These are phyloP conservation scores for Stachybotrys echinatus DNA, from an alignment of 2,329 filamentous ascomycete genomes.

Conservation along the genomic window DNA sequence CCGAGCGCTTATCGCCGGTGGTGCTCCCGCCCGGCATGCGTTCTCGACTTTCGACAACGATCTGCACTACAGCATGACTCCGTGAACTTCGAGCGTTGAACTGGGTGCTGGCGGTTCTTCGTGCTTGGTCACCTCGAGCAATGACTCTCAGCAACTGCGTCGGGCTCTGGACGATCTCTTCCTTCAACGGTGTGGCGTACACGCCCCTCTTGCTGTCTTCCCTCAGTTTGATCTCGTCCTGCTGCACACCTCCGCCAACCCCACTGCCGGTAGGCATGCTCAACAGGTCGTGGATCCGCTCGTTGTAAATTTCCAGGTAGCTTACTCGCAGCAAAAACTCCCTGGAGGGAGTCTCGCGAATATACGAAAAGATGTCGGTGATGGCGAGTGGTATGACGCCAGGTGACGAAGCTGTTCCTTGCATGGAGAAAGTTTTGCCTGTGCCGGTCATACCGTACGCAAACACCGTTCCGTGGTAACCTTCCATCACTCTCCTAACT, in stretches of 20 bases:
- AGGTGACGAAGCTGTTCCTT: conserved; percentile 90
- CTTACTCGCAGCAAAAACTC: conserved; percentile 95
- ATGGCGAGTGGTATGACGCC: conserved; percentile 97
- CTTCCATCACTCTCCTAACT: conserved; percentile 96
- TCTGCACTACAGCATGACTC: conserved; percentile 97
- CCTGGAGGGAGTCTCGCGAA: conserved; percentile 88
- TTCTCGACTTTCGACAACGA: conserved; percentile 94
- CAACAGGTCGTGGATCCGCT: conserved; percentile 90
- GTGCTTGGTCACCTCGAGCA: conserved; percentile 84
- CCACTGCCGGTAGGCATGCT: conserved; percentile 62
- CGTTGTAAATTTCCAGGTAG: conserved; percentile 98
- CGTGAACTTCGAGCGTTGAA: conserved; percentile 96
- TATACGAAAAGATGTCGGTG: conserved; percentile 98
- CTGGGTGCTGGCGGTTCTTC: conserved; percentile 88
- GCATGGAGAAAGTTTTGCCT: conserved; percentile 99
- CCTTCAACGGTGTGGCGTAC: conserved; percentile 91
- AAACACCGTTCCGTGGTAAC: conserved; percentile 96
- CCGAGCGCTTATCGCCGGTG: conserved; percentile 53
- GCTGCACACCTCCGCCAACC: conserved; percentile 46
- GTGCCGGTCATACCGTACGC: conserved; percentile 99
- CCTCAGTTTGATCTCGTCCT: conserved; percentile 94
- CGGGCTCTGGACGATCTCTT: conserved; percentile 97
- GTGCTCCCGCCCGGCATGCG: conserved; percentile 55
- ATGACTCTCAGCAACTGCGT: conserved; percentile 94
- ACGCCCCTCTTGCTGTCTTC: conserved; percentile 96